Evolutionary conservation across 805 yeast species (phyloP).

Genomic region (Ogataea paradorogensis): DNA sequence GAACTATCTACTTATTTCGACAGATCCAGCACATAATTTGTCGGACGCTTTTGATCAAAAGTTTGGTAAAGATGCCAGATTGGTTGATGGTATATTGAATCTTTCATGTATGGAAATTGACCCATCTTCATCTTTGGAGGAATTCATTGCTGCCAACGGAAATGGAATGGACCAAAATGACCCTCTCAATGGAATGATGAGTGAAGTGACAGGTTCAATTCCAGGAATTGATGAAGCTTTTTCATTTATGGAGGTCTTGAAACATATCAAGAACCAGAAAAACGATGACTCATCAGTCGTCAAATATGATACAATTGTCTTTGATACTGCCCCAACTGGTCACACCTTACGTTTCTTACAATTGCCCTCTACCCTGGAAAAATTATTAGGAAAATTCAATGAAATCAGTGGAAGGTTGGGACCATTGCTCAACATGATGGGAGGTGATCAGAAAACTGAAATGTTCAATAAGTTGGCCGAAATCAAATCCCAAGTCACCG

Average conservation of each 20-base stretch:
- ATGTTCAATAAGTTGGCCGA: constrained; percentile 76
- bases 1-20: constrained; percentile 83
- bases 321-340: constrained; percentile 99
- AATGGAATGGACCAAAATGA: constrained; percentile 51
- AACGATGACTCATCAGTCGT: constrained; percentile 33
- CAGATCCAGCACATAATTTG: constrained; percentile 98
- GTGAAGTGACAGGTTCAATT: constrained; percentile 88
- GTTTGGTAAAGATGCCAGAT: constrained; percentile 94
- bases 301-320: constrained; percentile 82
- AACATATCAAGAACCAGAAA: constrained; percentile 82
- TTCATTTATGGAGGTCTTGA: constrained; percentile 96
- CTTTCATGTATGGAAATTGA: constrained; percentile 98
- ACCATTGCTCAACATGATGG: constrained; percentile 84
- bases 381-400: constrained; percentile 80
- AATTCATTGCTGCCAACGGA: constrained; percentile 46
- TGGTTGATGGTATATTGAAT: constrained; percentile 84
- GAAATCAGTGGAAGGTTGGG: constrained; percentile 86
- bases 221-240: constrained; percentile 99
- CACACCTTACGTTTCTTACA: constrained; percentile 94
- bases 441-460: constrained; percentile 60
- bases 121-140: constrained; percentile 90
- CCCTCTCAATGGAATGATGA: constrained; percentile 72
- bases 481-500: constrained; percentile 74
- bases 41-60: constrained; percentile 98
- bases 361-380: constrained; percentile 88